Base-by-base conservation (phyloP, 2,329 filamentous ascomycete genomes). In the Grosmannia clavigera region DNA sequence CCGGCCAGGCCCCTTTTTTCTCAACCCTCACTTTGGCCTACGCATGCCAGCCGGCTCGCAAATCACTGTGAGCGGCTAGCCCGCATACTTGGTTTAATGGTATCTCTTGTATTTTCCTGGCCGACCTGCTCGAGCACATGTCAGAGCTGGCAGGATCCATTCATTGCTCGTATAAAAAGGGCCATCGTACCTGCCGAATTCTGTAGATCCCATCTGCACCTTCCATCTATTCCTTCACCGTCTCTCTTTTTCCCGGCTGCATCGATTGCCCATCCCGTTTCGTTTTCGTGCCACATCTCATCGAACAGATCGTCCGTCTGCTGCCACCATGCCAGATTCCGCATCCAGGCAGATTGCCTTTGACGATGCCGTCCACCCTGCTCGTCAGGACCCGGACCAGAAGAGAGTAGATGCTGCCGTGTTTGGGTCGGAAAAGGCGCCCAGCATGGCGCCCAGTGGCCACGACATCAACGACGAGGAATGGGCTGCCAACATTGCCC, bases 391-490 rank as follows among this genome's bases (percentile, higher is more conserved):
- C 1, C 35, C 22, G 3, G 35, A n/a, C n/a, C 31, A 38, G 12
- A 52, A 51, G 12, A n/a, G 5, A n/a, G 27, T 3, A 2, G 43
- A 14, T 25, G 57, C 11, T 7, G 35, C 48, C 48, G 48, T 27
- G 10, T 25, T 27, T 3, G 19, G 14, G 29, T 51, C 31, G 9
- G 29, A 55, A 29, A 55, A 54, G 57, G 25, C 27, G 10, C 48
- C 48, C 25, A 16, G 22, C 25, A 27, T 51, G 25, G 29, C 51
- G 51, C 38, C 40, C n/a, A 55, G 55, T 25, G 14, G 40, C 33
- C 57, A 58, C 48, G 60, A 61, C 31, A 43, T 63, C 43, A 61
- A 62, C 38, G 59, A 64, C 14, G 62, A 64, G 51, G 65, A 66
- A 40, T 61, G 58, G 61, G 64, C 64, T 7, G 56, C 60, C 2